phyloP scores from a whole-genome alignment of 1,139 yeast species.

The Hansenula anomala region DNA sequence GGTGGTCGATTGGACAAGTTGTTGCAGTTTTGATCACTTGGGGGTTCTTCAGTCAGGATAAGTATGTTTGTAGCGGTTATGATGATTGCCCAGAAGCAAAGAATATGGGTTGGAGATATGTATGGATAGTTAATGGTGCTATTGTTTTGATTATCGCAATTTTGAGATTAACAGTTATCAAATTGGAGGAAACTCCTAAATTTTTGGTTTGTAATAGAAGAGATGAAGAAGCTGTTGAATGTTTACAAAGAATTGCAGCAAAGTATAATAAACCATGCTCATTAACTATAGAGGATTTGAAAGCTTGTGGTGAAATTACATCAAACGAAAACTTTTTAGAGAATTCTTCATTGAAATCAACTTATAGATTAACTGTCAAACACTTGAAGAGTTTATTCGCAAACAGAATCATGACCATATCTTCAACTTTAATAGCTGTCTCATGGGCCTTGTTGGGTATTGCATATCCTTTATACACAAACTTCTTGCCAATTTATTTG shows the following conservation, averaged over 20 bases:
- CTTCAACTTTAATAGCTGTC: constrained; percentile 35
- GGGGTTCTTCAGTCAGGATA: constrained; percentile 30
- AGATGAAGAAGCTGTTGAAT: constrained; percentile 42
- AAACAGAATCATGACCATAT: constrained; percentile 33
- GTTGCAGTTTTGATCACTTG: constrained; percentile 42
- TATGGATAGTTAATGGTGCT: constrained; percentile 43
- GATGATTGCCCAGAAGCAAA: constrained; percentile 34
- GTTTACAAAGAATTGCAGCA: constrained; percentile 33
- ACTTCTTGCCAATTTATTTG: constrained; percentile 45
- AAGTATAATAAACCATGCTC: constrained; percentile 40
- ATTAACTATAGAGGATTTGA: constrained; percentile 40
- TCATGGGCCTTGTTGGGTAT: constrained; percentile 51
- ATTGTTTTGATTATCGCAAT: constrained; percentile 40
- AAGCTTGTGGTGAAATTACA: constrained; percentile 37
- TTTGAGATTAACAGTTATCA: constrained; percentile 36
- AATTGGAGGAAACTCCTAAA: constrained; percentile 46
- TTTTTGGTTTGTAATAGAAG: constrained; percentile 39
- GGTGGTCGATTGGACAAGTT: constrained; percentile 53
- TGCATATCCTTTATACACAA: constrained; percentile 46
- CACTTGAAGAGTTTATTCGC: constrained; percentile 36
- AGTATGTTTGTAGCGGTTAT: constrained; percentile 11
- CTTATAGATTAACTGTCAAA: constrained; percentile 9
- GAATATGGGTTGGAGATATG: constrained; percentile 50
- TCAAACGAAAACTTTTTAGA: constrained; percentile 7
- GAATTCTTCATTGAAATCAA: constrained; percentile 12